Evolutionary conservation across 2,329 filamentous ascomycete genomes (phyloP).

Genomic region (Phoma herbarum): DNA sequence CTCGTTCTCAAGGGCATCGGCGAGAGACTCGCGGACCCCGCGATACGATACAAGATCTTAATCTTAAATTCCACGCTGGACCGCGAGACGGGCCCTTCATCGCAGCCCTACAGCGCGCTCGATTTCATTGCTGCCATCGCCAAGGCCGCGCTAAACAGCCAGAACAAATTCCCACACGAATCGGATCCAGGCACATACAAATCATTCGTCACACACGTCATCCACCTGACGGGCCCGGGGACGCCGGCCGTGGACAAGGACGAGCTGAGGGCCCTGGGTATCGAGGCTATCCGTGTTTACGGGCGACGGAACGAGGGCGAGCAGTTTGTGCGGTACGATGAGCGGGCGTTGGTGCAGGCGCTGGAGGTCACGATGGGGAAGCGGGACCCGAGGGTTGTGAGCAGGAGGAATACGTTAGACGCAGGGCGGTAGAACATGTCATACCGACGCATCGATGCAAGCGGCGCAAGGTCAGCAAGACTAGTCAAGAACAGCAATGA

Average conservation of each 20-base stretch:
- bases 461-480: no score
- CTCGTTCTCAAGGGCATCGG: conserved; percentile 81
- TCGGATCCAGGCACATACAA: no score
- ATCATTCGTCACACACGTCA: conserved; percentile 81
- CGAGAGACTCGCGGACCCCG: conserved; percentile 63
- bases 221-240: conserved; percentile 77
- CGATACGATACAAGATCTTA: conserved; percentile 75
- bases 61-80: conserved; percentile 86
- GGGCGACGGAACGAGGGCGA: conserved; percentile 69
- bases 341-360: conserved; percentile 75
- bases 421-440: neutral
- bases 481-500: no score
- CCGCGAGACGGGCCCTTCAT: conserved; percentile 81
- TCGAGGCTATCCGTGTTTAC: conserved; percentile 80
- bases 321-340: conserved; percentile 74
- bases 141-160: conserved; percentile 69
- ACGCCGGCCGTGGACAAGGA: conserved; percentile 75
- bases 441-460: no score
- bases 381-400: conserved; percentile 63
- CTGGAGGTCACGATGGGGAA: conserved; percentile 79
- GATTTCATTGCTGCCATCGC: conserved; percentile 87
- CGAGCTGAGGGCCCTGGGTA: conserved; percentile 71
- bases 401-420: conserved; percentile 65
- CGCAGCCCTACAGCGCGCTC: conserved; percentile 71
- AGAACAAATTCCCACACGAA: conserved; percentile 24